These are phyloP conservation scores for Xerocomellus chrysenteron DNA, from an alignment of 768 basidiomycete species.

Conservation along the genomic window DNA sequence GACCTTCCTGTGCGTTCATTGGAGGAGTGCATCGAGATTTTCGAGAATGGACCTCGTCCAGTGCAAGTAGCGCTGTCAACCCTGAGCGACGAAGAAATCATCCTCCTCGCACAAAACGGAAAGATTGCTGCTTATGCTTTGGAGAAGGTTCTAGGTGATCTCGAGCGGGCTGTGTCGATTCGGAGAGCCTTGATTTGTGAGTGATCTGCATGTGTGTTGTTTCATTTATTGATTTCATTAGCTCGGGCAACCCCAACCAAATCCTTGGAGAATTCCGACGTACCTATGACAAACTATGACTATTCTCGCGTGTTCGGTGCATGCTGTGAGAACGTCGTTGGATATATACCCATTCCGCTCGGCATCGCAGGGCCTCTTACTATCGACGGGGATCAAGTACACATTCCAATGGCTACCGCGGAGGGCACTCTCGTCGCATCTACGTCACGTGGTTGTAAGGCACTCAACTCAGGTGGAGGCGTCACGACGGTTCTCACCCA, in stretches of 20 bases:
- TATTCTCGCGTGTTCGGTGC: constrained; percentile 93
- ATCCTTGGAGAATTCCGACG: constrained; percentile 77
- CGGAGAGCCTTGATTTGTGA: constrained; percentile 88
- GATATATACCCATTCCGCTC: constrained; percentile 93
- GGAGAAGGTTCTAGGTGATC: constrained; percentile 90
- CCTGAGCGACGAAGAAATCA: constrained; percentile 90
- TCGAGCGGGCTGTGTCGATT: constrained; percentile 83
- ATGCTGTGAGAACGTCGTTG: constrained; percentile 98
- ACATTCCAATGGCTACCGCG: constrained; percentile 99
- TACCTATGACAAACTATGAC: constrained; percentile 86
- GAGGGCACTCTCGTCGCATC: constrained; percentile 98
- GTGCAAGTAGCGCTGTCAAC: constrained; percentile 53
- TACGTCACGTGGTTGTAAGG: constrained; percentile 96
- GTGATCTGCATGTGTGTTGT: constrained; percentile 26
- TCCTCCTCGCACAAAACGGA: constrained; percentile 82
- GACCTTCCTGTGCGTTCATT: constrained; percentile 47
- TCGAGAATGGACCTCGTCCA: constrained; percentile 69
- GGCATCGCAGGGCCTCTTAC: constrained; percentile 95
- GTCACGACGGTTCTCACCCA: constrained; percentile 90
- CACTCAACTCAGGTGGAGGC: constrained; percentile 93
- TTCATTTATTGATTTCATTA: constrained; percentile 28
- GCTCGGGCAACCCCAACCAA: constrained; percentile 84
- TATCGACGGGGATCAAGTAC: constrained; percentile 80
- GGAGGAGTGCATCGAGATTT: constrained; percentile 77
- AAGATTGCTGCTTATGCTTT: constrained; percentile 95